phyloP scores from a whole-genome alignment of 305 asterid genomes.

The Fraxinus sp. region DNA sequence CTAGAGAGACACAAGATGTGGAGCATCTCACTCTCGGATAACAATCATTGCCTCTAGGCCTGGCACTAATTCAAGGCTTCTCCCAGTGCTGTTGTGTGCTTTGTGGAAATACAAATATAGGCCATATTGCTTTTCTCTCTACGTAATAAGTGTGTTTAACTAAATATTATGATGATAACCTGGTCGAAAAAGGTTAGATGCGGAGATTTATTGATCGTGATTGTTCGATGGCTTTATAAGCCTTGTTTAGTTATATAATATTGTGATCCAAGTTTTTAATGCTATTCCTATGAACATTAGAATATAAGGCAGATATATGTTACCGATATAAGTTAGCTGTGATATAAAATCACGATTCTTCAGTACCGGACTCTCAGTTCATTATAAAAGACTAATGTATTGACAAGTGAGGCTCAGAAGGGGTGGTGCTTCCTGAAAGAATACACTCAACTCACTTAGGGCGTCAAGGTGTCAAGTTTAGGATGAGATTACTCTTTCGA shows the following conservation, averaged over 20 bases:
- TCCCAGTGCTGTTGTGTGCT: background rate
- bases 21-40: conserved; percentile 68
- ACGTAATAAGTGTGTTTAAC: background rate
- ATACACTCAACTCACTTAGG: background rate
- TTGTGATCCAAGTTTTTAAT: background rate
- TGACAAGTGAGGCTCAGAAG: background rate
- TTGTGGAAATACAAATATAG: background rate
- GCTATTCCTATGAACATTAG: background rate
- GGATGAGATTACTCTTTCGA: background rate
- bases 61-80: conserved; percentile 4
- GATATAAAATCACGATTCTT: background rate
- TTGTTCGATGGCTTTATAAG: background rate
- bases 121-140: background rate
- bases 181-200: background rate
- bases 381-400: background rate
- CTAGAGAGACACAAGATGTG: conserved; percentile 50
- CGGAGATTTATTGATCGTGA: background rate
- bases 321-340: background rate
- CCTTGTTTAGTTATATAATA: background rate
- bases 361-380: background rate
- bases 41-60: background rate
- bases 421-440: background rate
- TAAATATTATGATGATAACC: background rate
- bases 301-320: background rate
- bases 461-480: background rate